phyloP scores from a whole-genome alignment of 306 rosid genomes.

The Crotalaria pallida region DNA sequence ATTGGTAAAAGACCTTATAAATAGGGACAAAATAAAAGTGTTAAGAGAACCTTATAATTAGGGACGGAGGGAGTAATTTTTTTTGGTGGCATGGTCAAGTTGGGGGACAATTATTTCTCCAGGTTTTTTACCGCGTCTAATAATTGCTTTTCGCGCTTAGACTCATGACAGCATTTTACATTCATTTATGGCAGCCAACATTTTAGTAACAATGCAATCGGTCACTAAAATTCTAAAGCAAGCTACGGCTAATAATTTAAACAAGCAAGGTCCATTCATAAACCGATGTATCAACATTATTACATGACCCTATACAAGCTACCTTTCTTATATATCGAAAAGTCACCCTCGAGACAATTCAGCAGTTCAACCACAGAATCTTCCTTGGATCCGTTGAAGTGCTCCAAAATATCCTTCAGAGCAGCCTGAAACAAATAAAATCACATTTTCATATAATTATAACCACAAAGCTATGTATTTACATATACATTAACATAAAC shows the following conservation, averaged over 20 bases:
- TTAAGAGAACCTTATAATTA: no score
- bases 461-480: neutral
- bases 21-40: no score
- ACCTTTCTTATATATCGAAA: conserved; percentile 55
- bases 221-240: neutral
- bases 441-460: neutral
- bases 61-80: no score
- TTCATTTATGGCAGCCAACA: neutral
- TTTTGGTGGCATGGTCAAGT: no score
- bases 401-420: conserved; percentile 42
- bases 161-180: no score
- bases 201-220: neutral
- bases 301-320: conserved; percentile 52
- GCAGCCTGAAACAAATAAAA: conserved; percentile 54
- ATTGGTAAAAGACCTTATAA: no score
- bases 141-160: no score
- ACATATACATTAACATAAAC: neutral
- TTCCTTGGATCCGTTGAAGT: conserved; percentile 56
- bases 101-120: no score
- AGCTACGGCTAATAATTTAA: neutral
- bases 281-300: neutral
- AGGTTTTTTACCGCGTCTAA: no score
- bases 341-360: conserved; percentile 59
- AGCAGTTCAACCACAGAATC: conserved; percentile 47
- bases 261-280: neutral